These are phyloP conservation scores for Penicillium janthinellum DNA, from an alignment of 2,329 filamentous ascomycete species.

Conservation along the genomic window DNA sequence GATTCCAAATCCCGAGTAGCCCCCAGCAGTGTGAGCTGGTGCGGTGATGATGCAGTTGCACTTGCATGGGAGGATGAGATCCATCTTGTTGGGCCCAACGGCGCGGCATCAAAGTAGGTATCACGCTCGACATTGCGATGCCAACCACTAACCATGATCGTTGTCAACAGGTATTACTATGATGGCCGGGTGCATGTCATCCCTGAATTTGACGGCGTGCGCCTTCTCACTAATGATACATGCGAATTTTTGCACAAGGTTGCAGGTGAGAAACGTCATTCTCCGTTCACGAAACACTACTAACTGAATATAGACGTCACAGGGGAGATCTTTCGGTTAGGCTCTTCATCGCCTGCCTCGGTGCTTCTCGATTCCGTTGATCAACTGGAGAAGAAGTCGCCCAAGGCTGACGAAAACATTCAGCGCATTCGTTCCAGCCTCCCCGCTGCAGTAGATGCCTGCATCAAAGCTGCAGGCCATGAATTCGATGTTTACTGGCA, in stretches of 20 bases:
- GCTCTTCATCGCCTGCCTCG: slow-evolving; percentile 84
- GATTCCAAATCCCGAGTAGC: slow-evolving; percentile 82
- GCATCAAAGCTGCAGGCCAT: slow-evolving; percentile 88
- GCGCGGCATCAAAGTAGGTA: slow-evolving; percentile 64
- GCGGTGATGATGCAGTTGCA: slow-evolving; percentile 88
- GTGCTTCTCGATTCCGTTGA: slow-evolving; percentile 92
- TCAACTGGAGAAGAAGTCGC: slow-evolving; percentile 88
- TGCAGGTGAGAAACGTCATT: slow-evolving; percentile 52
- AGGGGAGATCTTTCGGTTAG: slow-evolving; percentile 84
- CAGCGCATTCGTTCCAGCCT: slow-evolving; percentile 86
- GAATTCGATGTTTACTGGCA: slow-evolving; percentile 92
- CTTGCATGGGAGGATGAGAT: slow-evolving; percentile 98
- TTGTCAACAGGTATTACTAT: slow-evolving; percentile 71
- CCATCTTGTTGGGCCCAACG: slow-evolving; percentile 84
- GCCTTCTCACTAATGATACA: slow-evolving; percentile 86
- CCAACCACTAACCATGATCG: slow-evolving; percentile 19
- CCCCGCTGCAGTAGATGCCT: slow-evolving; percentile 90
- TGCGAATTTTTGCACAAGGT: slow-evolving; percentile 98
- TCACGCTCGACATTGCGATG: background rate
- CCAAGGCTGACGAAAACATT: slow-evolving; percentile 96
- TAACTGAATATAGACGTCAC: slow-evolving; percentile 60
- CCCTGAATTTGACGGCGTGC: slow-evolving; percentile 85
- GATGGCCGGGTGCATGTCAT: slow-evolving; percentile 88
- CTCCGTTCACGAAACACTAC: slow-evolving; percentile 2
- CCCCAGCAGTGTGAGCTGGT: slow-evolving; percentile 91